Base-by-base conservation (phyloP, 441 rosid genomes). In the Mallotus repandus region DNA sequence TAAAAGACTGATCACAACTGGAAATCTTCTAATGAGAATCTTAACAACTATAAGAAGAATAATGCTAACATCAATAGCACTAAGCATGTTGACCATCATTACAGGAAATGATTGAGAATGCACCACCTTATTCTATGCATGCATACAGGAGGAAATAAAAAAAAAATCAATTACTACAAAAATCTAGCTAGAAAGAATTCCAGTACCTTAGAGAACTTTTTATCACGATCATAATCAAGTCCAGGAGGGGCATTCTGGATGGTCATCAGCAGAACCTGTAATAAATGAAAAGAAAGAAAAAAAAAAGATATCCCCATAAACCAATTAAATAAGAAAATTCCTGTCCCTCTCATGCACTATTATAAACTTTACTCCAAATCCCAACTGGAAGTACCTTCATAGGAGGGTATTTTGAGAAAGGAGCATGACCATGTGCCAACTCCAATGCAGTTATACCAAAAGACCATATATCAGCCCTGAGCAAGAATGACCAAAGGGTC, bases 401-500 rank as follows among this genome's bases (percentile, higher is more conserved):
- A 76, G 99, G 99, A 52, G 99, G 98, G 79, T 89, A 93, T 68
- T 96, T 91, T 59, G 99, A 96, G 82, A 96, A 90, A 22, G 99
- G 99, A 60, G 99, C 98, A 80, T 93, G 99, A 61, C 99, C 98
- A 79, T 93, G 99, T 54, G 99, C 99, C 89, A 96, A 78, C 84
- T 96, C 99, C 78, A 96, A 80, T 16, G 99, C 99, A 4, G 98
- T 94, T 73, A 96, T 96, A 75, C 99, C 99, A 77, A 96, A 89
- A 48, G 99, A 96, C 99, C 98, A 94, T 45, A 96, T 92, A 81
- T 96, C 99, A 79, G 99, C 99, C 94, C 99, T 96, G 89, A 22
- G 59, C 32, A 80, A 53, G 35, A 53, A 78, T 56, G 49, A 77
- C 50, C 66, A 71, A 78, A 72, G 67, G 75, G 56, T 29, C 76